Percentiles rank a stretch among this genome's conserved stretches.
Conservation (phyloP, 371 early-diverging fungal species). For the Haplosporangium sp. region DNA sequence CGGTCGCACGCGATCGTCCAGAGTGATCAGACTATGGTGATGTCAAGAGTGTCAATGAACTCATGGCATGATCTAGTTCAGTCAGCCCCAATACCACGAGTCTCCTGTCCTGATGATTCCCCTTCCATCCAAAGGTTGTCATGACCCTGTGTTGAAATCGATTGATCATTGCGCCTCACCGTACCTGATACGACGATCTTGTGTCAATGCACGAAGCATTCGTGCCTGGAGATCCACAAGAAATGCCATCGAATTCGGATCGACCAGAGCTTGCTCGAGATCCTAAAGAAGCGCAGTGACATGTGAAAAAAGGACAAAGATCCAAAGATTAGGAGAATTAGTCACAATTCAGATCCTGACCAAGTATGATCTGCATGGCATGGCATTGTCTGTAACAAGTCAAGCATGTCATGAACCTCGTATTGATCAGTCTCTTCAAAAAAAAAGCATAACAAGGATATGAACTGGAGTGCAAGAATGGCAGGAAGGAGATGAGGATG, state of each 20-base stretch:
- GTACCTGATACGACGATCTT: conserved; percentile 52
- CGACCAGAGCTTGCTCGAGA: conserved; percentile 48
- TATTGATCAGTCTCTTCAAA: not conserved
- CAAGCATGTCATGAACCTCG: too few relatives aligned
- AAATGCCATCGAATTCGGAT: conserved; percentile 35
- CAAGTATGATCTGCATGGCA: too few relatives aligned
- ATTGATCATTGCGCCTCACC: too few relatives aligned
- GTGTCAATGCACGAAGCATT: conserved; percentile 47
- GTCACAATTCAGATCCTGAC: too few relatives aligned
- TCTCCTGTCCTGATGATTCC: too few relatives aligned
- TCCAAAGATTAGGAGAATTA: too few relatives aligned
- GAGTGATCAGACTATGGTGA: conserved; percentile 5
- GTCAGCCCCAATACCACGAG: too few relatives aligned
- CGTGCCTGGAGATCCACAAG: conserved; percentile 49
- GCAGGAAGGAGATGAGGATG: not conserved
- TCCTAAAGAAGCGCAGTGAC: conserved; percentile 14
- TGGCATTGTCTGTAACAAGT: too few relatives aligned
- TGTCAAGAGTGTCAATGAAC: too few relatives aligned
- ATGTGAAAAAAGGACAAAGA: not conserved
- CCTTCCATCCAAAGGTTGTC: not conserved
- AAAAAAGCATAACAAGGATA: not conserved
- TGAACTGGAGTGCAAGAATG: not conserved
- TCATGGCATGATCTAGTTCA: too few relatives aligned
- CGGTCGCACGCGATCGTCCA: conserved; percentile 34
- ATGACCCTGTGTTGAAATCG: not conserved